Evolutionary conservation across 2,329 filamentous ascomycete species (phyloP), one percentile per base, ranked within the genome.

Genomic region (Pseudogymnoascus sp.): DNA sequence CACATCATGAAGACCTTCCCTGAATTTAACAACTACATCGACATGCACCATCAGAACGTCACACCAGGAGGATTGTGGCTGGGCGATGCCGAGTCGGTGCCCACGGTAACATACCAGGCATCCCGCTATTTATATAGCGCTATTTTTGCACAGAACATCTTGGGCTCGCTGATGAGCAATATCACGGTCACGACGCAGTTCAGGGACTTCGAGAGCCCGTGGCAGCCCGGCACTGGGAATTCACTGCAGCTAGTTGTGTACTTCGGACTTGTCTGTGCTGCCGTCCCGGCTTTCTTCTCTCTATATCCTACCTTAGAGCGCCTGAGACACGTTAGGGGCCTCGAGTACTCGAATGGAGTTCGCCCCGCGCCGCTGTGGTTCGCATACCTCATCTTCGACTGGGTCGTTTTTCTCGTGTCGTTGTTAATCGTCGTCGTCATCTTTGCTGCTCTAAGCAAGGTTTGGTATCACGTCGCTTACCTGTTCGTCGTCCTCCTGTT

Each of bases 331-430:
- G 90, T 97, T 23, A 84, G 92, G 60, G 89, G 89, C 14, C 78
- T 97, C 31, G 88, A 97, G 73, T 97, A 96, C 75, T 95, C 90
- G 61, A 97, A 96, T 70, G 92, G 92, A 55, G 91, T 96, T 29
- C 82, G 90, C 11, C 87, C 90, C 0, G 78, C 90, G 7, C 91
- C 92, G 0, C 78, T 97, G 1, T 97, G 93, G 92, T 75, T 90
- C 4, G 90, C 92, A 1, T 95, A 97, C 71, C 79, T 89, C 0
- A 70, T 80, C 0, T 96, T 96, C 70, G 92, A 97, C 75, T 91
- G 92, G 66, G 72, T 83, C 45, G 85, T 95, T 62, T 86, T 91
- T 0, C 71, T 95, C 12, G 69, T 84, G 3, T 83, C 86, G 26
- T 86, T 87, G 19, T 85, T 85, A 6, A 69, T 94, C 8, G 80